Base-by-base conservation (phyloP, 225 moss, liverwort and hornwort genomes). In the Climacium dendroides region DNA sequence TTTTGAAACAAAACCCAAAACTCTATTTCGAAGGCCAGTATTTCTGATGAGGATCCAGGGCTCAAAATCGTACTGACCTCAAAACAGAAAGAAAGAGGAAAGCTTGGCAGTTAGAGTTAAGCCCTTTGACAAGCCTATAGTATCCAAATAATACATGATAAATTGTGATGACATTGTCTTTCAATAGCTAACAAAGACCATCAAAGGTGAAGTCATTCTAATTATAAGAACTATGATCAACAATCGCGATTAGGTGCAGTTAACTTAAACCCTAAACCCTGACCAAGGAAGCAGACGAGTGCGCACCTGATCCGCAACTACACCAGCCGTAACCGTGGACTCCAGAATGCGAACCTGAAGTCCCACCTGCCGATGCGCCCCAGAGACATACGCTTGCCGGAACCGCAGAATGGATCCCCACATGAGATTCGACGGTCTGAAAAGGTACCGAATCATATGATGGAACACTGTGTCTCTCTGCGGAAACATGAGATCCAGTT, bases 281-380 rank as follows among this genome's bases (percentile, higher is more conserved):
- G 34, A 63, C 34, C 48, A 16, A 45, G 29, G 72, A 55, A 76
- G 47, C 32, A 9, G 32, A 81, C 11, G 64, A 32, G 39, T 29
- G 73, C 59, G 55, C 55, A 90, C 93, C 91, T 93, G 93, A 76
- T 96, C 91, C 50, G 93, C 93, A 76, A 97, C 91, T 57, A 92
- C 89, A 30, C 60, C 70, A 71, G 91, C 77, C 14, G 91, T 80
- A 41, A 86, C 87, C 26, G 88, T 90, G 35, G 92, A 90, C 61
- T 91, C 93, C 83, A 96, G 95, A 35, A 94, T 91, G 59, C 97
- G 93, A 34, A 98, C 90, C 87, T 98, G 97, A 30, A 98, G 89
- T 13, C 95, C 97, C 35, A 98, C 93, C 79, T 93, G 95, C n/a
- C 91, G 89, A 65, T 89, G 89, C 20, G 89, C 90, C 28, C 81